Evolutionary conservation across 352 stramenopile genomes (phyloP), one percentile per base, ranked within the genome.

Genomic region (Phytophthora rubi): DNA sequence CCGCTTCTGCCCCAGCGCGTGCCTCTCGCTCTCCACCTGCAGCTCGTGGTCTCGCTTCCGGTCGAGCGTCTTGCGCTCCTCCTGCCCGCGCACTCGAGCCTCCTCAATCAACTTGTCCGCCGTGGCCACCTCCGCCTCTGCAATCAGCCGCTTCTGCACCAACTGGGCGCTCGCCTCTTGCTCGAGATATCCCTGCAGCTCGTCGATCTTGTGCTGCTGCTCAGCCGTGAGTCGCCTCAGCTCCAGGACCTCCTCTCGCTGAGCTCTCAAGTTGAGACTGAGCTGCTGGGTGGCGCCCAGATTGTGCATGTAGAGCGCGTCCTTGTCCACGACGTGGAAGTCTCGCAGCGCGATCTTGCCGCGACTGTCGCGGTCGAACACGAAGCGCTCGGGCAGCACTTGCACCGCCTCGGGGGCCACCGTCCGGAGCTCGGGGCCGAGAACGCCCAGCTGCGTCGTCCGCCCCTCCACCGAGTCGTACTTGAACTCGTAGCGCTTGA

Each of bases 301-400:
- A 57, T 89, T 96, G 81, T 97, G 90, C 91, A 97, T 97, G 67
- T 98, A 98, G 4, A 98, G 55, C 8, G 82, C 69, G 3, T 97
- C 70, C 32, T 83, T 89, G 23, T 98, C 92, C 6, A 98, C 82
- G 2, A 92, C 81, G 32, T 93, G 85, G 65, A 97, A 86, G 65
- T 98, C 88, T 47, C 89, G 81, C 28, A 98, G 55, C 10, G 82
- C 69, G 3, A 97, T 71, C 32, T 83, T 89, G 23, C 85, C 67
- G n/a, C 82, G 75, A 1, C 73, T 76, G 53, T 76, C 58, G 9
- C 76, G 71, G 60, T 89, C 72, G 39, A 87, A 78, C 37, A 93
- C 75, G 30, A 86, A 76, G 21, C 86, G 79, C 65, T 92, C 60
- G 7, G 84, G 62, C 18, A 90, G 58, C 8, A 94, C 71, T 30